Base-by-base conservation (phyloP, 2,329 filamentous ascomycete species). In the Ophiostoma ips region DNA sequence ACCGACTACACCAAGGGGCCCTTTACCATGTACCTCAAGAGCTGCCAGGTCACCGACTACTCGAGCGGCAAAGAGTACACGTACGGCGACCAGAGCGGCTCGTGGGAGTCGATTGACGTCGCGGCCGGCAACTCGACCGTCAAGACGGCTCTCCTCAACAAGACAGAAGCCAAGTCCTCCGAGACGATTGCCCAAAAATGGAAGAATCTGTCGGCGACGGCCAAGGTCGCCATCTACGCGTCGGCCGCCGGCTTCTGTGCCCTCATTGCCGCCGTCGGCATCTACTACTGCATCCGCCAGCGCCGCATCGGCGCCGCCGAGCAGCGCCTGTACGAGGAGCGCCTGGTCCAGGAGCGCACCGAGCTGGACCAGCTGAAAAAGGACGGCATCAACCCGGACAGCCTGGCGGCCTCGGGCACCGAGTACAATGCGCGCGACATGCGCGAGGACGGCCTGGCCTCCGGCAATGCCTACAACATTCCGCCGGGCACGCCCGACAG, bases 1-100 rank as follows among this genome's bases (percentile, higher is more conserved):
- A 81, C 76, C 21, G 67, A 81, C 62, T 83, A 73, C 60, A 60
- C 63, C 41, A 55, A 72, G 24, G 73, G 64, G 1, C 80, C 80
- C 11, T 83, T 73, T 65, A 75, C 68, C 57, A 83, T 83, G 79
- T 75, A 72, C 55, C 70, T 84, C 46, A 70, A 79, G 63, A 71
- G 68, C 34, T 62, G 58, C 18, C 48, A 33, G 6, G 58, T 67
- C 10, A 59, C 75, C 46, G 68, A 71, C 55, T 56, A 50, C 51
- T 51, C 28, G 41, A 47, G 40, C 16, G 53, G 72, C 59, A 55
- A 56, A 24, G 51, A 56, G 30, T 55, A 56, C 51, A 64, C 49
- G 19, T 56, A 55, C 46, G 54, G 53, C 15, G 51, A 55, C 46
- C 38, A 37, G 13, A 48, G 19, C 7, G 55, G 54, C 18, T 49